A percentile compares a stretch with the other conserved stretches of the same genome.
Conservation (phyloP, 176 grass and related monocot species). For the Oryza officinalis region DNA sequence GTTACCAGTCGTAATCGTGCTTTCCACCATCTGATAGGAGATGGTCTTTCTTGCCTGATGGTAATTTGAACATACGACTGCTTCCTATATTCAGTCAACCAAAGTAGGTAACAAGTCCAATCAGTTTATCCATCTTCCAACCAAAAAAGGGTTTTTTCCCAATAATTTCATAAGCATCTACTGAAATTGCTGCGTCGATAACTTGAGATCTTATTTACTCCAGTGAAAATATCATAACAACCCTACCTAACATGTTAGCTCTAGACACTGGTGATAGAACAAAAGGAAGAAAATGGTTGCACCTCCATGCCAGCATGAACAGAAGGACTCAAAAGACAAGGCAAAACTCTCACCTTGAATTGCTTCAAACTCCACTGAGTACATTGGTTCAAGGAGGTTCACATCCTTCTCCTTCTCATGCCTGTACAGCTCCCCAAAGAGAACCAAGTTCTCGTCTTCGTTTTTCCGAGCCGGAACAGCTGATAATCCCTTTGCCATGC, state of each 20-base stretch:
- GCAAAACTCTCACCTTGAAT: constrained; percentile 44
- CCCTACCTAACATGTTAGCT: neutral
- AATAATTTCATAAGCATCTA: neutral
- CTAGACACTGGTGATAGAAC: neutral
- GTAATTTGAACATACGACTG: constrained; percentile 46
- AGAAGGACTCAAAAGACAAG: neutral
- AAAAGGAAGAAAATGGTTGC: neutral
- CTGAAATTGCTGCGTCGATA: neutral
- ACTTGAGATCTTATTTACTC: constrained; percentile 1
- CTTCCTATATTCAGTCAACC: constrained; percentile 33
- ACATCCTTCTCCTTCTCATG: constrained; percentile 57
- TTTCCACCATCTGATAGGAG: constrained; percentile 43
- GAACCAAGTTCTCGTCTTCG: constrained; percentile 60
- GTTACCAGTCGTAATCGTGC: constrained; percentile 67
- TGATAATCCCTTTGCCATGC: constrained; percentile 10
- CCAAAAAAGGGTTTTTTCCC: neutral
- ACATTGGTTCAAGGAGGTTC: constrained; percentile 65
- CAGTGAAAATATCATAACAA: neutral
- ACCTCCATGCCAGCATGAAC: constrained; percentile 1
- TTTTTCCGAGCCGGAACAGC: constrained; percentile 1
- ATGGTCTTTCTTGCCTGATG: constrained; percentile 54
- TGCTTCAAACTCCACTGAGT: constrained; percentile 56
- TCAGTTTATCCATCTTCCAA: constrained; percentile 34
- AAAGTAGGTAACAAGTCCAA: neutral
- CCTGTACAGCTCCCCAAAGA: constrained; percentile 60